phyloP scores from a whole-genome alignment of 805 yeast genomes.

The Saturnispora gosingensis region DNA sequence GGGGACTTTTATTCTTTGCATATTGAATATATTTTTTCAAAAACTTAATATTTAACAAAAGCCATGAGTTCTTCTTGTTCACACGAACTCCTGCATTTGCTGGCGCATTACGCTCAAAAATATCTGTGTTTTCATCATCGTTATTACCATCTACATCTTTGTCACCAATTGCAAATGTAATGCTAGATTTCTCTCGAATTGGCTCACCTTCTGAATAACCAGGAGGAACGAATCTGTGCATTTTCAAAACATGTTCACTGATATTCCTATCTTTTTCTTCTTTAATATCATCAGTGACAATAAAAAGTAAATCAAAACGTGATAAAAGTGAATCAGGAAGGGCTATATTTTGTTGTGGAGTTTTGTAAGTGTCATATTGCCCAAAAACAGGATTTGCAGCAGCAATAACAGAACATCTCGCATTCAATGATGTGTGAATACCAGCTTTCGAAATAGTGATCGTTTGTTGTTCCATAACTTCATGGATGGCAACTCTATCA shows the following conservation, averaged over 20 bases:
- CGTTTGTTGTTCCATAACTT: conserved; percentile 99
- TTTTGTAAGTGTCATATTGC: conserved; percentile 90
- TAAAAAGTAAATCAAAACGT: conserved; percentile 91
- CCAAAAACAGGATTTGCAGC: conserved; percentile 98
- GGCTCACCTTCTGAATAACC: conserved; percentile 93
- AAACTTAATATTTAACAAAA: conserved; percentile 65
- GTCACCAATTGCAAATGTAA: conserved; percentile 77
- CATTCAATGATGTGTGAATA: conserved; percentile 90
- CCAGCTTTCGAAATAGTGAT: conserved; percentile 98
- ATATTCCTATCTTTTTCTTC: conserved; percentile 77
- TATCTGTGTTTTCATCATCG: conserved; percentile 43
- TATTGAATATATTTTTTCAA: conserved; percentile 88
- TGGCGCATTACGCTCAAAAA: conserved; percentile 80
- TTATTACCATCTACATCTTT: conserved; percentile 34
- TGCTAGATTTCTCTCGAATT: conserved; percentile 62
- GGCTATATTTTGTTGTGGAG: conserved; percentile 94
- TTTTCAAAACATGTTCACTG: conserved; percentile 88
- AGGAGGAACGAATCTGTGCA: conserved; percentile 83
- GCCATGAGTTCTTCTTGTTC: conserved; percentile 29
- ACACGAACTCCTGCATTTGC: conserved; percentile 37
- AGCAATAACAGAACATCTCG: conserved; percentile 93
- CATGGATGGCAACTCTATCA: conserved; percentile 97
- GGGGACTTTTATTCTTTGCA: conserved; percentile 85
- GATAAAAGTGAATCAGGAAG: conserved; percentile 93
- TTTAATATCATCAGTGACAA: conserved; percentile 91